Conservation (phyloP, 495 filamentous ascomycete genomes). For the Aspergillus avenaceus region DNA sequence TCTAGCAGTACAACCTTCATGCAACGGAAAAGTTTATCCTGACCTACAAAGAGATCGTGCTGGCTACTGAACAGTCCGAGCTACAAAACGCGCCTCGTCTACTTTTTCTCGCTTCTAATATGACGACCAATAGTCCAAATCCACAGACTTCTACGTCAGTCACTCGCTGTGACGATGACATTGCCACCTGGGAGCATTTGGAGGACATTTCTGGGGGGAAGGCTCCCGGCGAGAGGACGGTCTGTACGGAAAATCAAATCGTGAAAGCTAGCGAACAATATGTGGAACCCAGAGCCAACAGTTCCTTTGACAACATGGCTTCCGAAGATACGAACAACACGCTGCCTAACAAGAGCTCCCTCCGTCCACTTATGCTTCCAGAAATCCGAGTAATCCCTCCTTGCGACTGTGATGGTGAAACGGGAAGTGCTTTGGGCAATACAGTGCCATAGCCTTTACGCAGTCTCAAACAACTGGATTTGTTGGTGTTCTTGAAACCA, state of each 20-base stretch:
- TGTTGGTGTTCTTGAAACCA: no score
- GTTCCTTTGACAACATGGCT: no score
- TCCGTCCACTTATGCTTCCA: not conserved
- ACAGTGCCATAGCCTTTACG: no score
- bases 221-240: not conserved
- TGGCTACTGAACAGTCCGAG: no score
- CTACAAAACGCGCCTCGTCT: no score
- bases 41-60: no score
- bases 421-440: not conserved
- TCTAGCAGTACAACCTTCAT: not conserved
- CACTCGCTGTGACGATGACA: not conserved
- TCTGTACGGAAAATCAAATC: not conserved
- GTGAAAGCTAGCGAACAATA: not conserved
- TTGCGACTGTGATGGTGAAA: not conserved
- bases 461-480: no score
- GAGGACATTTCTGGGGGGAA: not conserved
- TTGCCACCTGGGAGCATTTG: slow-evolving; percentile 9
- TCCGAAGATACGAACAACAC: not conserved
- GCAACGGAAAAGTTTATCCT: no score
- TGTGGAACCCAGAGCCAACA: no score
- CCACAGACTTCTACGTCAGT: not conserved
- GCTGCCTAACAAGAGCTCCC: not conserved
- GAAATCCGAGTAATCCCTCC: not conserved
- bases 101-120: not conserved
- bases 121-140: not conserved